Evolutionary conservation across 495 filamentous ascomycete genomes (phyloP), one percentile per base, ranked within the genome.

Genomic region (Lindgomyces ingoldianus): DNA sequence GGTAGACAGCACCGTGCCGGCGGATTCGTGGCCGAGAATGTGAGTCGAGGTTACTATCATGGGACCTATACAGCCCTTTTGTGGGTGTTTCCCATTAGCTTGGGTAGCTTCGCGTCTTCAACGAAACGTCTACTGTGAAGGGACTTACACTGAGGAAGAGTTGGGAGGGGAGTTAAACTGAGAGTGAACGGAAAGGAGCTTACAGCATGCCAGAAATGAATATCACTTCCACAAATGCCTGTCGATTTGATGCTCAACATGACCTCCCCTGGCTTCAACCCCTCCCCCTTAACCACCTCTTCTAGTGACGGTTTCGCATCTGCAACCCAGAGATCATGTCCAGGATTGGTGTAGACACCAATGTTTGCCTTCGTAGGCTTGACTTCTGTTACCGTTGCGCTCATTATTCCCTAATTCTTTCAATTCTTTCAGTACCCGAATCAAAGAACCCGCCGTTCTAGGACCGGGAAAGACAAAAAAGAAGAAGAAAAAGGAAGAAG

Each of bases 171-270:
- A 14, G 36, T 19, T 30, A n/a, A 26, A n/a, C n/a, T n/a, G n/a
- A n/a, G n/a, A n/a, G 52, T 12, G 30, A 41, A 26, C 27, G 30
- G 11, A 24, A 22, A 42, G 21, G 8, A 29, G 25, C 65, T 26
- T 63, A 68, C 65, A 33, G 87, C 88, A 74, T 93, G 91, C 92
- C 91, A 96, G 82, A 97, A 97, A 78, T 96, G 92, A 27, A 97
- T 86, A 76, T 96, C 92, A 56, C 79, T 91, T 88, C 91, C 92
- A 79, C 92, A 97, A 74, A 97, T 96, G 51, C 92, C 92, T 14
- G 92, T 96, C 75, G 90, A 94, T 73, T 91, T 87, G 74, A 96
- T 83, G 56, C 87, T 87, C 57, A 96, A 70, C 18, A 89, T 91
- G 49, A 96, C 90, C 75, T 96, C 88, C 26, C 93, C 93, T 19